Percentiles rank a stretch among this genome's conserved stretches.
phyloP scores from a whole-genome alignment of 2,329 filamentous ascomycete species.

The Ceratocystis huliohia region DNA sequence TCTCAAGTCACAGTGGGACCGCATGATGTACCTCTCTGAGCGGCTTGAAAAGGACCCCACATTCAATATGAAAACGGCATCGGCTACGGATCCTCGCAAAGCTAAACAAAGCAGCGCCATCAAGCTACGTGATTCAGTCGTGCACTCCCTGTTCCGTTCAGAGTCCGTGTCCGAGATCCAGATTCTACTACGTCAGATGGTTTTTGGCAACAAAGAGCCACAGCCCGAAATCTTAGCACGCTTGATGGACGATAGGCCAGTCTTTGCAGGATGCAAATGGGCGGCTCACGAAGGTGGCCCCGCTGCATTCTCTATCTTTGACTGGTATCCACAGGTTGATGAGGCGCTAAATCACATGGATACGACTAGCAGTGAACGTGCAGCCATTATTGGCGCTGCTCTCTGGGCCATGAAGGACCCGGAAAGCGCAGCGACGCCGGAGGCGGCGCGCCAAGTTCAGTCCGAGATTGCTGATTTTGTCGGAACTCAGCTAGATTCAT shows the following conservation, averaged over 20 bases:
- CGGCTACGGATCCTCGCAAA: constrained; percentile 4
- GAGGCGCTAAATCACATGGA: constrained; percentile 9
- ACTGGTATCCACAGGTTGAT: constrained; percentile 18
- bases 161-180: constrained; percentile 2
- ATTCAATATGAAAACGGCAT: constrained; percentile 5
- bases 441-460: neutral
- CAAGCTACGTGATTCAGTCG: constrained; percentile 12
- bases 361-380: neutral
- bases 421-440: neutral
- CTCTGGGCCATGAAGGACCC: constrained; percentile 1
- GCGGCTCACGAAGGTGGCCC: constrained; percentile 6
- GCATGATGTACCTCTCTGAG: constrained; percentile 22
- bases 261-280: constrained; percentile 12
- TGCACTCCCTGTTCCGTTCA: constrained; percentile 8
- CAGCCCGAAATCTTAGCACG: neutral
- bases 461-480: neutral
- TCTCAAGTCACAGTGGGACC: constrained; percentile 23
- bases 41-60: constrained; percentile 12
- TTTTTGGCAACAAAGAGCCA: neutral
- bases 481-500: neutral
- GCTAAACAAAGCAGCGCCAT: constrained; percentile 18
- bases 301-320: constrained; percentile 11
- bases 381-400: neutral
- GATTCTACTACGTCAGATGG: neutral
- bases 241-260: neutral